Evolutionary conservation across 306 rosid species (phyloP), one percentile per base, ranked within the genome.

Genomic region (Acacia acuminata): DNA sequence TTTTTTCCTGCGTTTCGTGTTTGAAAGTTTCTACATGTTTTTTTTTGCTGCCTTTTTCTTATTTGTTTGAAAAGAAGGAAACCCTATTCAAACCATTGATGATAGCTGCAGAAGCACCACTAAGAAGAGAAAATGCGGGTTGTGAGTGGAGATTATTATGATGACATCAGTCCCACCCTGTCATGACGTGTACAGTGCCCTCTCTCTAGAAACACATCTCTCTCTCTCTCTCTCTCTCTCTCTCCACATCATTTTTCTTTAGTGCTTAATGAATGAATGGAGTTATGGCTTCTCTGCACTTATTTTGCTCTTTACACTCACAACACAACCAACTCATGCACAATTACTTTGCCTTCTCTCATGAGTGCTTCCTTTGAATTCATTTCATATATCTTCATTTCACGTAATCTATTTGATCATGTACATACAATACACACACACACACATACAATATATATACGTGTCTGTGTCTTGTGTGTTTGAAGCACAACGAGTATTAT

Each of bases 111-210:
- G 88, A 92, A 84, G 45, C 90, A 86, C 86, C 93, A 88, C 90
- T 86, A 81, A 61, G 67, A 24, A 61, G 82, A 83, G 91, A 77
- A 76, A 76, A 72, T 69, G 51, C 78, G 82, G 83, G 20, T 45
- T 44, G 77, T 85, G 30, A 81, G 94, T 90, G 90, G 92, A 90
- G 82, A 60, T 88, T 66, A 60, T 88, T 66, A 88, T 87, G 84
- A 90, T 94, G 97, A 92, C 94, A 85, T 94, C 97, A 94, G 69
- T 86, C 92, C 93, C 96, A 94, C 97, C 91, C 88, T 88, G 84
- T 91, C 97, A 92, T 94, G 96, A 94, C 98, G 97, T 87, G 97
- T 87, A 61, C 67, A 61, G 85, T 68, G 65, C 75, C 71, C 76
- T 76, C 60, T 82, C 82, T 61, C 34, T 60, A 36, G 7, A 36